phyloP scores from a whole-genome alignment of 2,329 filamentous ascomycete species.

The Nakataea oryzae region DNA sequence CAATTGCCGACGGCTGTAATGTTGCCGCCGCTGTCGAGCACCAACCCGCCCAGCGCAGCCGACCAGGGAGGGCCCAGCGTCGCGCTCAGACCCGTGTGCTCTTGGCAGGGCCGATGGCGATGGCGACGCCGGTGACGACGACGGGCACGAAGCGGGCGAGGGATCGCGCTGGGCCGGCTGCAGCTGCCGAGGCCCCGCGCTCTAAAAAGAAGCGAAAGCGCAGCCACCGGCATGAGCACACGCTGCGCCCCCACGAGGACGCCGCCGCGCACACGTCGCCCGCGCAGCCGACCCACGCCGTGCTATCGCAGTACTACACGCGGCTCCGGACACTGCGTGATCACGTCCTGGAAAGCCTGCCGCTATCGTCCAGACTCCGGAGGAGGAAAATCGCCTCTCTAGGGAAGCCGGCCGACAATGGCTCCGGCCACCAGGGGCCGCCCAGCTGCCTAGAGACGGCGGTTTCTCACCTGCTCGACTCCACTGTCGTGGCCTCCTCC shows the following conservation, averaged over 20 bases:
- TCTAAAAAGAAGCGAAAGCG: not conserved
- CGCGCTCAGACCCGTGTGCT: not conserved
- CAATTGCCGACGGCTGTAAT: not conserved
- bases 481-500: conserved; percentile 51
- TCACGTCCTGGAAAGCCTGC: conserved; percentile 57
- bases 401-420: conserved; percentile 17
- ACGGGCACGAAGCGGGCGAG: not conserved
- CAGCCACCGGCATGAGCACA: not conserved
- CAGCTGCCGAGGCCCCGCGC: not conserved
- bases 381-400: conserved; percentile 43
- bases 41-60: not conserved
- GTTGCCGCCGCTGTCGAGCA: too few species aligned
- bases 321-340: conserved; percentile 57
- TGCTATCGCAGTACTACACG: conserved; percentile 60
- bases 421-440: conserved; percentile 5
- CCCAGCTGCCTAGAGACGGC: conserved; percentile 21
- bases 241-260: conserved; percentile 5
- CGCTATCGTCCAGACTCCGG: conserved; percentile 52
- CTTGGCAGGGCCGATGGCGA: not conserved
- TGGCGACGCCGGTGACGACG: not conserved
- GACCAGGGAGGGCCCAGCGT: not conserved
- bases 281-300: conserved; percentile 35
- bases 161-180: not conserved
- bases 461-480: conserved; percentile 55
- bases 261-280: not conserved